Evolutionary conservation across 306 rosid genomes (phyloP).

Genomic region (Oxytropis ochrocephala): DNA sequence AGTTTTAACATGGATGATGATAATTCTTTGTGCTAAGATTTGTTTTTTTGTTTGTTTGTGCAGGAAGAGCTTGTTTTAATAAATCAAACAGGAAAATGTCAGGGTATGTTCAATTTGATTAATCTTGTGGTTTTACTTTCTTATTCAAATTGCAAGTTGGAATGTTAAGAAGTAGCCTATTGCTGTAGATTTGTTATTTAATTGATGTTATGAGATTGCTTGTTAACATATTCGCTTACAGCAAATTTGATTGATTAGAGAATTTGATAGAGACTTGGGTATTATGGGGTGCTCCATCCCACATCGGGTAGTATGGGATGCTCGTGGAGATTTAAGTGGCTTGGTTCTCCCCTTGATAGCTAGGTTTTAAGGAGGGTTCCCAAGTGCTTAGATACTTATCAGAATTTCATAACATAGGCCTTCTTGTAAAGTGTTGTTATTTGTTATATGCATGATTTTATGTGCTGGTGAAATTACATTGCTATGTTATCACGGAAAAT

Average conservation of each 20-base stretch:
- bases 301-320: too few relatives aligned
- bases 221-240: not conserved
- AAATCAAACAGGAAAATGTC: slow-evolving; percentile 22
- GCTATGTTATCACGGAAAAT: not conserved
- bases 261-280: not conserved
- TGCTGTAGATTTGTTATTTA: not conserved
- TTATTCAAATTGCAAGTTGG: not conserved
- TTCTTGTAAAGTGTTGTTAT: not conserved
- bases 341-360: too few relatives aligned
- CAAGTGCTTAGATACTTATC: too few relatives aligned
- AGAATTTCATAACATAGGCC: too few relatives aligned
- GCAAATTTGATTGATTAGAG: not conserved
- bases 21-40: not conserved
- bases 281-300: too few relatives aligned
- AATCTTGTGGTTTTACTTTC: not conserved
- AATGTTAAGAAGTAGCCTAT: not conserved
- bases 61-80: slow-evolving; percentile 20
- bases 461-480: not conserved
- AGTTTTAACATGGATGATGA: too few relatives aligned
- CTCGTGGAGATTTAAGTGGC: too few relatives aligned
- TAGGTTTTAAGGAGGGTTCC: too few relatives aligned
- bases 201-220: not conserved
- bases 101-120: slow-evolving; percentile 24
- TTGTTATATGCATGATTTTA: too few relatives aligned
- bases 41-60: slow-evolving; percentile 9